These are phyloP conservation scores for Botrytis galanthina DNA, from an alignment of 2,329 filamentous ascomycete species.

Conservation along the genomic window DNA sequence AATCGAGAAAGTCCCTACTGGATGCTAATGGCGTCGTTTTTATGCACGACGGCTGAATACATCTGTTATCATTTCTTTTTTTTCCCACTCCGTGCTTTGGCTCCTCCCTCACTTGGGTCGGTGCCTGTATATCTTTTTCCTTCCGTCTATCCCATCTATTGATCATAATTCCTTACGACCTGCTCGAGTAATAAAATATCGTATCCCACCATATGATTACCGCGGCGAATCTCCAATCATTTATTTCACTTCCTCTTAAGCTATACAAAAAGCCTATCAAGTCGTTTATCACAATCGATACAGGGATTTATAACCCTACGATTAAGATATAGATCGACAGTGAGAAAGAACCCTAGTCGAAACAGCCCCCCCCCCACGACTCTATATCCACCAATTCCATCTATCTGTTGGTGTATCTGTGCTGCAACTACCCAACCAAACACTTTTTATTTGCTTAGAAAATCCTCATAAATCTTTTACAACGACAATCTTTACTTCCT, in stretches of 20 bases:
- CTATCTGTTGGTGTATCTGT: not conserved
- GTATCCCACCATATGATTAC: not conserved
- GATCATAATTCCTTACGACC: slow-evolving; percentile 7
- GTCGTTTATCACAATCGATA: slow-evolving; percentile 11
- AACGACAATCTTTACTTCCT: not conserved
- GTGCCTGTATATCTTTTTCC: not conserved
- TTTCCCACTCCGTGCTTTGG: not conserved
- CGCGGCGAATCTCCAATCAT: not conserved
- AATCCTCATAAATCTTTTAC: not conserved
- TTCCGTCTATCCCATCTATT: not conserved
- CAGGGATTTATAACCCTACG: not conserved
- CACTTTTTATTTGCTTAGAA: not conserved
- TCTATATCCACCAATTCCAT: slow-evolving; percentile 3
- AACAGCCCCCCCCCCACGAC: slow-evolving; percentile 9
- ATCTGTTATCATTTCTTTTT: not conserved
- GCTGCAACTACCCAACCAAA: not conserved
- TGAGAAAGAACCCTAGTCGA: slow-evolving; percentile 11
- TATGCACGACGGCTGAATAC: slow-evolving; percentile 13
- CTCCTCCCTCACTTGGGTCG: slow-evolving; percentile 8
- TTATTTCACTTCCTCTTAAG: not conserved
- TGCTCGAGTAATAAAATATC: slow-evolving; percentile 1
- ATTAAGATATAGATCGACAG: slow-evolving; percentile 19
- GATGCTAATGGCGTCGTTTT: not conserved
- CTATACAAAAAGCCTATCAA: not conserved
- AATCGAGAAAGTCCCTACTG: not conserved